A percentile compares a stretch with the other conserved stretches of the same genome.
Evolutionary conservation across 345 rosid genomes (phyloP).

Genomic region (Salix udensis): DNA sequence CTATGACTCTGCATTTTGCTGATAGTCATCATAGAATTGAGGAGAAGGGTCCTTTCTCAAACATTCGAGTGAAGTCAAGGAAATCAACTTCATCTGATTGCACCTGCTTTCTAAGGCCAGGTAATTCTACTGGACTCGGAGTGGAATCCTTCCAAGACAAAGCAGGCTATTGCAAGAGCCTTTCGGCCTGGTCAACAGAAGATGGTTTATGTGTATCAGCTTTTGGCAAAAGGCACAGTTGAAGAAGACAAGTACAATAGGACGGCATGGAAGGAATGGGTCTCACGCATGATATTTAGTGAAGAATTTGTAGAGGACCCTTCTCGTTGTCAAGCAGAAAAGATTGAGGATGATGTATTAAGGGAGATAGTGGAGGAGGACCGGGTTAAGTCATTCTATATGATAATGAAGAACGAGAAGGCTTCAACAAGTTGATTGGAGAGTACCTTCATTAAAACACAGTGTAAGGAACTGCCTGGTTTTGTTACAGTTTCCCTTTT

Average conservation of each 20-base stretch:
- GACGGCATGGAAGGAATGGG: slow-evolving; percentile 99
- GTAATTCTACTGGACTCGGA: slow-evolving; percentile 75
- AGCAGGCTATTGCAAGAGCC: slow-evolving; percentile 91
- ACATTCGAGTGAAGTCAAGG: slow-evolving; percentile 70
- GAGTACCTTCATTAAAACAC: neutral
- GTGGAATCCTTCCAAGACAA: slow-evolving; percentile 97
- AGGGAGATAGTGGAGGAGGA: slow-evolving; percentile 88
- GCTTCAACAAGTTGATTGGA: slow-evolving; percentile 64
- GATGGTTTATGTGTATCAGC: slow-evolving; percentile 86
- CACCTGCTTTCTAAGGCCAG: slow-evolving; percentile 69
- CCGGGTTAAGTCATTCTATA: slow-evolving; percentile 75
- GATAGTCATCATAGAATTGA: slow-evolving; percentile 31
- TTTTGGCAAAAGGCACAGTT: slow-evolving; percentile 67
- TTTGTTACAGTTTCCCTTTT: slow-evolving; percentile 2
- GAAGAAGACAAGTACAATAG: slow-evolving; percentile 86
- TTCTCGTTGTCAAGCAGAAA: slow-evolving; percentile 79
- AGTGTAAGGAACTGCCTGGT: slow-evolving; percentile 5
- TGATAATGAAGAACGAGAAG: slow-evolving; percentile 96
- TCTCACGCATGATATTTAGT: slow-evolving; percentile 90
- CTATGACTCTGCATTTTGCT: slow-evolving; percentile 35
- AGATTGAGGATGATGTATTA: slow-evolving; percentile 80
- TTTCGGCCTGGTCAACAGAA: slow-evolving; percentile 90
- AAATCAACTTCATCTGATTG: slow-evolving; percentile 58
- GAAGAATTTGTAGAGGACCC: slow-evolving; percentile 93
- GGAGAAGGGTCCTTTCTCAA: slow-evolving; percentile 44